Evolutionary conservation across 495 filamentous ascomycete species (phyloP), one percentile per base, ranked within the genome.

Genomic region (Hyaloscypha bicolor): DNA sequence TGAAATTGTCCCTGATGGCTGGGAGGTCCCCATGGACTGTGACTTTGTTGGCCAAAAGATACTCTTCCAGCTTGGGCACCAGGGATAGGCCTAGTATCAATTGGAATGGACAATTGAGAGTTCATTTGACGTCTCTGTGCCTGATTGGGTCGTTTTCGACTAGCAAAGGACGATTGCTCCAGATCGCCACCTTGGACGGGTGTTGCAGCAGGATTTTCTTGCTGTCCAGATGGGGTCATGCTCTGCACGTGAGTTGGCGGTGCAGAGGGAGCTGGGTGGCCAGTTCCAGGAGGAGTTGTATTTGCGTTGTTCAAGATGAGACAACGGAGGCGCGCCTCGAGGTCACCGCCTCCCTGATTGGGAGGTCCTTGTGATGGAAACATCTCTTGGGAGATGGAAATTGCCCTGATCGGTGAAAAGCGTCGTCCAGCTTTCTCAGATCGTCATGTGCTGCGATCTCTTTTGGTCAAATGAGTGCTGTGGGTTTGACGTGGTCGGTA

Each of bases 91-190:
- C 80, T 76, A 16, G 76, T 57, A 62, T 86, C 82, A 52, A 83
- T 77, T 14, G 83, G 79, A 58, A 86, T 82, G 5, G 82, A 80
- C 9, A 85, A 60, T 57, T 85, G 79, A 39, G 83, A 76, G 22
- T 79, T 82, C 80, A 82, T 81, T 71, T 83, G 81, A 56, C 85
- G 82, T 58, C 85, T 77, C 65, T 86, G 79, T 6, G 83, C 82
- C 63, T 87, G 85, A 67, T 86, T 87, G 9, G 76, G 81, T 60
- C 83, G 81, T 73, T 80, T 86, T 25, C 53, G 53, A 14, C 68
- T 56, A 48, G 55, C 9, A n/a, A 22, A 33, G 33, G 56, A 30
- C 9, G 29, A 45, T 16, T 35, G n/a, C 5, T 37, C 59, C 14
- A 29, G 25, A 21, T 21, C 22, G 6, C 5, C 6, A 6, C 12